These are phyloP conservation scores for Alternaria brassicicola DNA, from an alignment of 2,329 filamentous ascomycete species.

Conservation along the genomic window DNA sequence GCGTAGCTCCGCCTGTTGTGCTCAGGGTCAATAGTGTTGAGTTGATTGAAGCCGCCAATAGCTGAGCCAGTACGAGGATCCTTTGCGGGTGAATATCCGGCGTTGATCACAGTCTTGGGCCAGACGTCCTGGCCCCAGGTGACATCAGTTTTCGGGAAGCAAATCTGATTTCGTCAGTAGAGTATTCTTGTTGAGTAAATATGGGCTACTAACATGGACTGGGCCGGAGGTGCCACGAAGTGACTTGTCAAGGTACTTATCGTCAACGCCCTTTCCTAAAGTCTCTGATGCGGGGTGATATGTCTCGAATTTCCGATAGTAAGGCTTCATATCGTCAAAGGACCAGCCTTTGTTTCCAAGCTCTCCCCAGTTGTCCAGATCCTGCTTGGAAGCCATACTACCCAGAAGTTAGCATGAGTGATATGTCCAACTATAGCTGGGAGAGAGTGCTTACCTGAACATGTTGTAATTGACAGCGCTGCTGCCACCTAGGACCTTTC, in stretches of 20 bases:
- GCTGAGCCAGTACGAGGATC: slow-evolving; percentile 37
- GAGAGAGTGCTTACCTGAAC: slow-evolving; percentile 12
- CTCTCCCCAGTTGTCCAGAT: slow-evolving; percentile 50
- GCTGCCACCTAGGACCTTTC: slow-evolving; percentile 47
- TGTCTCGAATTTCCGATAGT: slow-evolving; percentile 47
- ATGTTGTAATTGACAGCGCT: slow-evolving; percentile 47
- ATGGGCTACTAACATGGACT: slow-evolving; percentile 23
- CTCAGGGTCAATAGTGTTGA: slow-evolving; percentile 34
- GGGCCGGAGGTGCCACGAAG: slow-evolving; percentile 34
- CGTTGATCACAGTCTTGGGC: slow-evolving; percentile 35
- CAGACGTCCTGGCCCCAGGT: slow-evolving; percentile 34
- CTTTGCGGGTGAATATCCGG: slow-evolving; percentile 29
- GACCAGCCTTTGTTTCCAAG: slow-evolving; percentile 49
- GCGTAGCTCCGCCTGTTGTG: slow-evolving; percentile 43
- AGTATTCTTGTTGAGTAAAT: not conserved
- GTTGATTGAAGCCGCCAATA: slow-evolving; percentile 42
- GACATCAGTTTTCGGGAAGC: slow-evolving; percentile 31
- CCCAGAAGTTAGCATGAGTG: not conserved
- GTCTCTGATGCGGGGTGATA: slow-evolving; percentile 34
- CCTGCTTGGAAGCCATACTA: slow-evolving; percentile 35
- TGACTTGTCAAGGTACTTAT: slow-evolving; percentile 34
- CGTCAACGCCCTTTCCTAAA: slow-evolving; percentile 26
- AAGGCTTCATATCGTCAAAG: slow-evolving; percentile 43
- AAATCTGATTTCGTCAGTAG: slow-evolving; percentile 20
- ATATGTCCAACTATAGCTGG: not conserved